A percentile compares a stretch with the other conserved stretches of the same genome.
phyloP scores from a whole-genome alignment of 208 protist genomes.

The Leishmania aethiopica region DNA sequence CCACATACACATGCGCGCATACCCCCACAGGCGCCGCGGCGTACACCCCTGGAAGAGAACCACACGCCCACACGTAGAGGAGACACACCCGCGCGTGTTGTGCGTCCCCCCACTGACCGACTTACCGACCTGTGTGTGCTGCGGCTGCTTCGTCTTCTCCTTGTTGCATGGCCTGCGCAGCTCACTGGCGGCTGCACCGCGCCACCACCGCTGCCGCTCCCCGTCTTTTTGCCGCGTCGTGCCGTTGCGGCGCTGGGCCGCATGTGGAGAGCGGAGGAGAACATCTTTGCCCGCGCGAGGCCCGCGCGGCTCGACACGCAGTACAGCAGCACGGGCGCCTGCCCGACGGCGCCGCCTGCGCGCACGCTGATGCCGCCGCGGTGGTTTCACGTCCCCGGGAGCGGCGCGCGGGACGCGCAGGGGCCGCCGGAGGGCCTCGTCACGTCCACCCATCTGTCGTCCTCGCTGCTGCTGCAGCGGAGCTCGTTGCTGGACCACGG shows the following conservation, averaged over 20 bases:
- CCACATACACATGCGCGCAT: not conserved
- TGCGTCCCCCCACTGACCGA: not conserved
- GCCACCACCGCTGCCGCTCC: not conserved
- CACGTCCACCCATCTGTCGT: not conserved
- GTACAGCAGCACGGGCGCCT: constrained; percentile 10
- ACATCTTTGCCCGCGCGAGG: constrained; percentile 20
- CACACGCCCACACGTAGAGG: not conserved
- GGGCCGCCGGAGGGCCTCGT: constrained; percentile 12
- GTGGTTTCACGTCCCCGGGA: constrained; percentile 34
- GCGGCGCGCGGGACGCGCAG: not conserved
- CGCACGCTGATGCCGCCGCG: not conserved
- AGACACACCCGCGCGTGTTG: not conserved
- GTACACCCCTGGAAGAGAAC: not conserved
- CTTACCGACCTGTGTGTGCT: not conserved
- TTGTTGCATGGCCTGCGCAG: not conserved
- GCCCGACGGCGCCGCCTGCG: not conserved
- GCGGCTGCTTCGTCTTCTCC: not conserved
- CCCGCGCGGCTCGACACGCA: constrained; percentile 22
- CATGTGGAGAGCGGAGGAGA: constrained; percentile 30
- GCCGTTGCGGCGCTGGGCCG: not conserved
- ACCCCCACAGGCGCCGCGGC: not conserved
- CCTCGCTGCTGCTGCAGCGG: not conserved
- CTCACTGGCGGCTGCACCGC: not conserved
- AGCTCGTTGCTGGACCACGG: not conserved
- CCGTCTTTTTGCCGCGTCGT: not conserved